Percentiles rank a stretch among this genome's conserved stretches.
phyloP scores from a whole-genome alignment of 192 early-diverging fungal genomes.

The Coemansia sp. region DNA sequence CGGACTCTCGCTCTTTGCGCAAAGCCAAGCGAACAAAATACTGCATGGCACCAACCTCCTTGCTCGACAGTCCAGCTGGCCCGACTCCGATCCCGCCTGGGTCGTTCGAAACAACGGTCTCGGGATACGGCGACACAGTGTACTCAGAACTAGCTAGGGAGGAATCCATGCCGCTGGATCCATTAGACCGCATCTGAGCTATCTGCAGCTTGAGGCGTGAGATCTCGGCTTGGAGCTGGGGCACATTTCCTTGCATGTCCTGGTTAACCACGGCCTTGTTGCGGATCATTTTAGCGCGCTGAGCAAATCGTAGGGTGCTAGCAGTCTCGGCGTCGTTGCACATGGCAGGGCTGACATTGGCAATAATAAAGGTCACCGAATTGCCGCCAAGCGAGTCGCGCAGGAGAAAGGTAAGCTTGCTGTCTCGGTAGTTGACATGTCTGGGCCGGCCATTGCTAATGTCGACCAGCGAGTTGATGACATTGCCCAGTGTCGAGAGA shows the following conservation, averaged over 20 bases:
- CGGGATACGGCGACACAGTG: not conserved
- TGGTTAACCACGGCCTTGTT: constrained; percentile 73
- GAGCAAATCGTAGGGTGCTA: constrained; percentile 66
- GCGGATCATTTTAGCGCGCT: constrained; percentile 68
- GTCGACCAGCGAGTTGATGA: constrained; percentile 80
- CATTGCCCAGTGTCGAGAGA: constrained; percentile 72
- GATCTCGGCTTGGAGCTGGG: constrained; percentile 63
- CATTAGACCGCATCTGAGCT: constrained; percentile 15
- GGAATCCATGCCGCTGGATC: not conserved
- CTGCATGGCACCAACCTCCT: constrained; percentile 43
- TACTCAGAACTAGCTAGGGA: not conserved
- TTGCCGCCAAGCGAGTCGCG: constrained; percentile 71
- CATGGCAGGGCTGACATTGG: constrained; percentile 57
- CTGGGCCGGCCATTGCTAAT: constrained; percentile 58
- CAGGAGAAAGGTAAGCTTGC: constrained; percentile 66
- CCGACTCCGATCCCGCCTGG: not conserved
- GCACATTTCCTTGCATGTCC: constrained; percentile 62
- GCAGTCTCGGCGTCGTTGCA: constrained; percentile 61
- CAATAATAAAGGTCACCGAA: constrained; percentile 67
- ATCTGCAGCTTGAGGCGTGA: constrained; percentile 56
- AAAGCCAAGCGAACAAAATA: constrained; percentile 51
- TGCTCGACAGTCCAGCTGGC: not conserved
- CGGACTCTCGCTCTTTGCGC: constrained; percentile 52
- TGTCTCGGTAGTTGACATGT: constrained; percentile 68
- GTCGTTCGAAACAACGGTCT: not conserved